Evolutionary conservation across 192 early-diverging fungal species (phyloP).

Genomic region (Umbelopsis vinacea): DNA sequence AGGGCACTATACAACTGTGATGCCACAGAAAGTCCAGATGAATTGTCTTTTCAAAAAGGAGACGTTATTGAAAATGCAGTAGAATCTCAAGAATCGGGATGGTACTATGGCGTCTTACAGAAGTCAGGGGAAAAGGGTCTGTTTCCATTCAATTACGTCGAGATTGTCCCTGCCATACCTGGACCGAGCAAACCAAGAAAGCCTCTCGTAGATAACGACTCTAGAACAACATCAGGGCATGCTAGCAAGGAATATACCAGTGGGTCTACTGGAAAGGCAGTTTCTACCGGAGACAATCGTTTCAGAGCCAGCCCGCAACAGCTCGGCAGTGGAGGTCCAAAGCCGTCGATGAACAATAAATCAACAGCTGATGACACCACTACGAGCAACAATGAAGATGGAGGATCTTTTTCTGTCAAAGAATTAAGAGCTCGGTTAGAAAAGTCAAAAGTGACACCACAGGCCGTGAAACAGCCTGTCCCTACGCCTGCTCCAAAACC

Average conservation of each 20-base stretch:
- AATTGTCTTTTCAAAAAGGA: constrained; percentile 53
- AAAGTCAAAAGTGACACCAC: background rate
- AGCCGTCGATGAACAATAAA: background rate
- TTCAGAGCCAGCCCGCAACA: too few species aligned
- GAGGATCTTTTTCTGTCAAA: constrained; percentile 1
- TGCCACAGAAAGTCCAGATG: constrained; percentile 47
- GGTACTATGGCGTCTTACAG: constrained; percentile 49
- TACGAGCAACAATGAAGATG: background rate
- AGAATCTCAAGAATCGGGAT: constrained; percentile 51
- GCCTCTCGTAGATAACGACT: background rate
- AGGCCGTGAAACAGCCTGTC: background rate
- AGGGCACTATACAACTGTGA: constrained; percentile 50
- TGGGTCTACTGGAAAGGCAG: too few species aligned
- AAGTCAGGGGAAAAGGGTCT: constrained; percentile 45
- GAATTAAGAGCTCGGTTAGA: constrained; percentile 9
- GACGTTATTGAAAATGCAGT: constrained; percentile 48
- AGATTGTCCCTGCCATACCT: constrained; percentile 18
- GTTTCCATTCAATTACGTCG: constrained; percentile 62
- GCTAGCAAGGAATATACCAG: background rate
- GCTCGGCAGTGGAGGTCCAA: background rate
- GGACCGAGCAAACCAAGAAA: background rate
- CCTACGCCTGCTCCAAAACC: background rate
- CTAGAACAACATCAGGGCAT: background rate
- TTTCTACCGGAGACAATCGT: too few species aligned
- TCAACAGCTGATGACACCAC: background rate